Conservation (phyloP, 352 stramenopile genomes). For the Pythium plurisporium region DNA sequence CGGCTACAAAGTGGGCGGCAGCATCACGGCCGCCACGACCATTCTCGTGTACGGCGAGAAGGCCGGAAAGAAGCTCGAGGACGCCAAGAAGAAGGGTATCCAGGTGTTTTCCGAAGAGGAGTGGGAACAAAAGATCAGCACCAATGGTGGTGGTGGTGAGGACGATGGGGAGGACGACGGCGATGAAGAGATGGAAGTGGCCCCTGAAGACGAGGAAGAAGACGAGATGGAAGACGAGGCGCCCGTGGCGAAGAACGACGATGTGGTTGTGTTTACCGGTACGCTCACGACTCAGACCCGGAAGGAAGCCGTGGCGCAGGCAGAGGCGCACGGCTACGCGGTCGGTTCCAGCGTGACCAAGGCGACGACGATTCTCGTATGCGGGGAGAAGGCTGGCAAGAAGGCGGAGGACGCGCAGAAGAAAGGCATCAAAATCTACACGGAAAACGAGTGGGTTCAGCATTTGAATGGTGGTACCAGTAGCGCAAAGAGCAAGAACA, state of each 20-base stretch:
- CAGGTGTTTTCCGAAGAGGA: conserved; percentile 33
- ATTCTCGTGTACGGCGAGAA: conserved; percentile 53
- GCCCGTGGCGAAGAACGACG: neutral
- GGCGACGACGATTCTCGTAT: conserved; percentile 46
- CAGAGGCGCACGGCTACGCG: conserved; percentile 33
- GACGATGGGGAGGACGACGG: neutral
- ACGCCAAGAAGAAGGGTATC: conserved; percentile 35
- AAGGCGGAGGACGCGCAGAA: conserved; percentile 43
- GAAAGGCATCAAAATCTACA: conserved; percentile 32
- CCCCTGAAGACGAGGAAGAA: neutral
- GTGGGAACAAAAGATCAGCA: conserved; percentile 30
- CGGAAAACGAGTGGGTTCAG: conserved; percentile 33
- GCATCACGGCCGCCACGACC: conserved; percentile 32
- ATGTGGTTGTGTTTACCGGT: conserved; percentile 47
- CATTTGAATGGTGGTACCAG: neutral
- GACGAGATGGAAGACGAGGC: conserved; percentile 1
- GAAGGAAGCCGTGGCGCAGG: conserved; percentile 28
- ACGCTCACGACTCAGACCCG: conserved; percentile 33
- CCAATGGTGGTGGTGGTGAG: neutral
- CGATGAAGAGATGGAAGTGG: neutral
- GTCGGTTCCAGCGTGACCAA: conserved; percentile 33
- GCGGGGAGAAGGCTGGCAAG: conserved; percentile 46
- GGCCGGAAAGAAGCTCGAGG: conserved; percentile 49
- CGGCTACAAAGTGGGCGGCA: conserved; percentile 35
- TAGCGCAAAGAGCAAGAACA: neutral